These are phyloP conservation scores for Exophiala sideris DNA, from an alignment of 2,329 filamentous ascomycete species.

Conservation along the genomic window DNA sequence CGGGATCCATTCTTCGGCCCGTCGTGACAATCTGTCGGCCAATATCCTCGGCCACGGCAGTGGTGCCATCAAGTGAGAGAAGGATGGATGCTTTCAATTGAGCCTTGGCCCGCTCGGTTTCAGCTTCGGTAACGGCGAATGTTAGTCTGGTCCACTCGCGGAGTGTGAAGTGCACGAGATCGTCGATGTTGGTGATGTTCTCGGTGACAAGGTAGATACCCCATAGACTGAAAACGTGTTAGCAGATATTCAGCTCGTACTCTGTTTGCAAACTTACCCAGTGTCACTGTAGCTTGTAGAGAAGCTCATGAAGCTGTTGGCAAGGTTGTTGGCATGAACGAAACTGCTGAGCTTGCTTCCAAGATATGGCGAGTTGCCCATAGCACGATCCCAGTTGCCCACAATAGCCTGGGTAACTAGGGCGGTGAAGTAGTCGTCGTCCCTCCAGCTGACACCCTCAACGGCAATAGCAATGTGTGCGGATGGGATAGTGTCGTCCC, in stretches of 20 bases:
- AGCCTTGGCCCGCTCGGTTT: conserved; percentile 97
- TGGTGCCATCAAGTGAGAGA: conserved; percentile 94
- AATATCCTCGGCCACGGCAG: conserved; percentile 95
- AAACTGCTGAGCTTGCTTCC: conserved; percentile 97
- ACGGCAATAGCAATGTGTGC: conserved; percentile 98
- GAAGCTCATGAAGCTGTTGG: conserved; percentile 99
- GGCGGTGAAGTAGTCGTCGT: conserved; percentile 97
- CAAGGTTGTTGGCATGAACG: conserved; percentile 89
- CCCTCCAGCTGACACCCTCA: conserved; percentile 99
- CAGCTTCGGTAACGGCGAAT: conserved; percentile 79
- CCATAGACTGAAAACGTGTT: conserved; percentile 70
- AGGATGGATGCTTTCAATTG: conserved; percentile 98
- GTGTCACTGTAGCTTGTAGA: conserved; percentile 99
- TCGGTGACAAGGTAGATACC: conserved; percentile 98
- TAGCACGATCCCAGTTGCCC: conserved; percentile 98
- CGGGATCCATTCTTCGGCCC: conserved; percentile 82
- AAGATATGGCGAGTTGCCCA: conserved; percentile 95
- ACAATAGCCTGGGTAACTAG: conserved; percentile 97
- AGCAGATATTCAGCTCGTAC: conserved; percentile 21
- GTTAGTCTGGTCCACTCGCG: conserved; percentile 97
- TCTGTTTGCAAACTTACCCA: conserved; percentile 62
- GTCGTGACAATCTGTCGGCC: conserved; percentile 98
- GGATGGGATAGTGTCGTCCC: conserved; percentile 92
- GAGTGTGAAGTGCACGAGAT: conserved; percentile 96
- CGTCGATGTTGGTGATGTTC: conserved; percentile 80